These are phyloP conservation scores for Xylaria castorea DNA, from an alignment of 495 filamentous ascomycete genomes.

Conservation along the genomic window DNA sequence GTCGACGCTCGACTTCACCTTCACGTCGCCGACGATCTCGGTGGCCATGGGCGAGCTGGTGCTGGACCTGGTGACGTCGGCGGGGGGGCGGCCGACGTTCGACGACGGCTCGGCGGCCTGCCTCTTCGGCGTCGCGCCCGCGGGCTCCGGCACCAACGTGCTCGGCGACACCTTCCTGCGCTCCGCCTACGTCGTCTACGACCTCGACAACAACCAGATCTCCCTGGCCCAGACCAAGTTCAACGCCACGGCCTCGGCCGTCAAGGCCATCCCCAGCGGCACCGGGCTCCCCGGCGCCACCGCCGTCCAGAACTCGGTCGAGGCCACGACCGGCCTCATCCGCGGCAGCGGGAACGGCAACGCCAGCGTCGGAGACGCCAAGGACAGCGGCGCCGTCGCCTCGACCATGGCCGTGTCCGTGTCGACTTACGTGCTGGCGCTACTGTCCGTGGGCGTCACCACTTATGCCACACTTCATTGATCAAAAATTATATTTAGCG, in stretches of 20 bases:
- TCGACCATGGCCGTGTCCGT: constrained; percentile 5
- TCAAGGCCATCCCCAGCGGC: constrained; percentile 77
- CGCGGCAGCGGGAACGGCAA: constrained; percentile 33
- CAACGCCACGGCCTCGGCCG: constrained; percentile 67
- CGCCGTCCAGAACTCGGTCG: constrained; percentile 67
- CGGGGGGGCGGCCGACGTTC: constrained; percentile 60
- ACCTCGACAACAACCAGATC: constrained; percentile 86
- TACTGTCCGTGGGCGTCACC: constrained; percentile 28
- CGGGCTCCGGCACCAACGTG: constrained; percentile 68
- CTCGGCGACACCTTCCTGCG: constrained; percentile 94
- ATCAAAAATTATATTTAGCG: neutral
- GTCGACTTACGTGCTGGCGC: constrained; percentile 21
- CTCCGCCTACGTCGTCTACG: constrained; percentile 91
- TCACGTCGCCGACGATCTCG: constrained; percentile 69
- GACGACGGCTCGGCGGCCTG: constrained; percentile 68
- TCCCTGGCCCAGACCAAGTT: constrained; percentile 86
- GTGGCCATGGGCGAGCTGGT: constrained; percentile 81
- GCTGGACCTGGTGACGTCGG: constrained; percentile 62
- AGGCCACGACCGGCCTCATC: constrained; percentile 52
- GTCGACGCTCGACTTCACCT: constrained; percentile 71
- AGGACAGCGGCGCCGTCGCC: constrained; percentile 20
- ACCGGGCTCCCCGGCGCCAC: constrained; percentile 74
- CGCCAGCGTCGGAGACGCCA: constrained; percentile 23
- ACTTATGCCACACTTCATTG: constrained; percentile 27
- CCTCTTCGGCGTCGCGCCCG: constrained; percentile 78